Conservation (phyloP, 805 yeast genomes). For the Yarrowia sp. region DNA sequence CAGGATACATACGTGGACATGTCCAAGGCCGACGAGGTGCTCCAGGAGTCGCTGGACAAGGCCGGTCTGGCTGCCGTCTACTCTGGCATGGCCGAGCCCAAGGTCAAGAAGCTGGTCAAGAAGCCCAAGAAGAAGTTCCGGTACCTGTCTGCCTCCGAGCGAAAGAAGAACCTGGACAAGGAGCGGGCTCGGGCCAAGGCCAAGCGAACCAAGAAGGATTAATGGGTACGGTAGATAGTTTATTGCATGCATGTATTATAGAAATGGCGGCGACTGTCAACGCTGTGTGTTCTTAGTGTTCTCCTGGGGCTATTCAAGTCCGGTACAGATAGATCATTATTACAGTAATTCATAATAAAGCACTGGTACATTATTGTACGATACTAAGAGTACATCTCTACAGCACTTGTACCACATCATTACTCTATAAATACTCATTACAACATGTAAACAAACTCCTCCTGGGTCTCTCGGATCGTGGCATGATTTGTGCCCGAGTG, state of each 20-base stretch:
- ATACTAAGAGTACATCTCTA: too few relatives aligned
- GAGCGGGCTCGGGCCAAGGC: slow-evolving; percentile 9
- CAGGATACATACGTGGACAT: slow-evolving; percentile 69
- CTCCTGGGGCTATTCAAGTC: too few relatives aligned
- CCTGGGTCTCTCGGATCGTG: background rate
- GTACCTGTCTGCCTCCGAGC: slow-evolving; percentile 6
- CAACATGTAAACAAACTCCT: background rate
- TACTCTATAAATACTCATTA: too few relatives aligned
- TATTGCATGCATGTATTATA: slow-evolving; percentile 16
- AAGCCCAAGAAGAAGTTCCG: slow-evolving; percentile 27
- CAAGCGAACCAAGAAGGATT: slow-evolving; percentile 21
- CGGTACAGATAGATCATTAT: too few relatives aligned
- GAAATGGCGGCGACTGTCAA: background rate
- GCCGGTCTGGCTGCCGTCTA: slow-evolving; percentile 74
- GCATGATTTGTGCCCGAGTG: background rate
- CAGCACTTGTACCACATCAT: too few relatives aligned
- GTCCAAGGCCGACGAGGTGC: slow-evolving; percentile 61
- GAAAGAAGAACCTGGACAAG: slow-evolving; percentile 4
- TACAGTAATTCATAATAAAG: too few relatives aligned
- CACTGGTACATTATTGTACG: too few relatives aligned
- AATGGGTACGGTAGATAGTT: background rate
- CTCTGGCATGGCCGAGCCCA: slow-evolving; percentile 22
- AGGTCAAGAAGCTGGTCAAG: slow-evolving; percentile 16
- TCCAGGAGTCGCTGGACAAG: slow-evolving; percentile 69
- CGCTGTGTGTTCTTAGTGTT: background rate